These are phyloP conservation scores for Calonectria ilicicola DNA, from an alignment of 2,329 filamentous ascomycete species.

Conservation along the genomic window DNA sequence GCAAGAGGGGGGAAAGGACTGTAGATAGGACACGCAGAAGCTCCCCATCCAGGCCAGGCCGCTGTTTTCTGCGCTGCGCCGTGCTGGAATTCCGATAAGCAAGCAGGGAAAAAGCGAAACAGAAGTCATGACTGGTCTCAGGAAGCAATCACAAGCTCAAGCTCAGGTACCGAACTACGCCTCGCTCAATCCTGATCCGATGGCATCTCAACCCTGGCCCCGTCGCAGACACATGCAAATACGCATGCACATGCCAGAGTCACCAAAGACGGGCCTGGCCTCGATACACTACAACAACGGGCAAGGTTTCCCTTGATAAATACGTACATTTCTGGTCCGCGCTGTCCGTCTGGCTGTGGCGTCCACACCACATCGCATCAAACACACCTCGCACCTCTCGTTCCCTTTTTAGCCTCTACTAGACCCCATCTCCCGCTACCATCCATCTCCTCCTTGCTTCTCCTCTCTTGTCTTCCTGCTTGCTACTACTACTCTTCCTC, in stretches of 20 bases:
- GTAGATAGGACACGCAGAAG: neutral
- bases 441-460: conserved; percentile 25
- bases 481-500: conserved; percentile 11
- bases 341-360: conserved; percentile 35
- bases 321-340: conserved; percentile 21
- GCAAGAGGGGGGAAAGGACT: neutral
- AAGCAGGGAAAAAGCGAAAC: neutral
- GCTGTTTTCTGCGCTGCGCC: neutral
- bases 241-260: conserved; percentile 27
- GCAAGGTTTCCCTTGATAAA: conserved; percentile 16
- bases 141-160: conserved; percentile 17
- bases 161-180: conserved; percentile 3
- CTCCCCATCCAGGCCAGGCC: neutral
- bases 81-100: neutral
- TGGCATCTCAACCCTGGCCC: conserved; percentile 1
- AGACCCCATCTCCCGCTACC: conserved; percentile 34
- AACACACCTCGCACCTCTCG: conserved; percentile 24
- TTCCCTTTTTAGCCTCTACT: conserved; percentile 39
- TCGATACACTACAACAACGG: neutral
- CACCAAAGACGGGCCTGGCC: conserved; percentile 4
- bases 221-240: conserved; percentile 21
- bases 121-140: neutral
- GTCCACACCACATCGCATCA: conserved; percentile 36
- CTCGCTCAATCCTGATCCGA: conserved; percentile 9
- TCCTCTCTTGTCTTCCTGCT: conserved; percentile 26